These are phyloP conservation scores for Cladosporium sp. DNA, from an alignment of 2,329 filamentous ascomycete species.

Conservation along the genomic window DNA sequence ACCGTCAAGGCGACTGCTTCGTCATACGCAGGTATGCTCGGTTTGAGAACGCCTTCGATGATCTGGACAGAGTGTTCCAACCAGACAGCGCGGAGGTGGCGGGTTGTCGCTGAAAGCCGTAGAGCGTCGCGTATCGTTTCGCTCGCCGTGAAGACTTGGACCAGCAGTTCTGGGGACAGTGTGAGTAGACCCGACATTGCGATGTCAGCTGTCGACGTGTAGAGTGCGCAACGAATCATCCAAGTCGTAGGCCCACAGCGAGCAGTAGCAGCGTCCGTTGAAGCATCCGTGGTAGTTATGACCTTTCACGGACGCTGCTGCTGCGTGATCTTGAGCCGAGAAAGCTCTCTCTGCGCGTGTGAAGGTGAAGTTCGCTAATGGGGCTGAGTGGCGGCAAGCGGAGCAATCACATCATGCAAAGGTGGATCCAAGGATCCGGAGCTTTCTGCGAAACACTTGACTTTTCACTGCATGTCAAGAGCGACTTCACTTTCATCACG, in stretches of 20 bases:
- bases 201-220: too few relatives aligned
- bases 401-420: neutral
- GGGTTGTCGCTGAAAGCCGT: neutral
- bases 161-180: neutral
- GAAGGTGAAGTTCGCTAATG: neutral
- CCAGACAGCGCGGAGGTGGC: neutral
- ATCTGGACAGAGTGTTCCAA: neutral
- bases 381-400: neutral
- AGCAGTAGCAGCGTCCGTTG: too few relatives aligned
- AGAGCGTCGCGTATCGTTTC: neutral
- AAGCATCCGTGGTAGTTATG: too few relatives aligned
- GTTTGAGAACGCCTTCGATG: neutral
- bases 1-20: neutral
- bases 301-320: too few relatives aligned
- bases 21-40: neutral
- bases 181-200: neutral
- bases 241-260: too few relatives aligned
- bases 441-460: too few relatives aligned
- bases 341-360: neutral
- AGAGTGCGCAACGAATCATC: too few relatives aligned
- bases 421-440: too few relatives aligned
- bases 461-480: too few relatives aligned
- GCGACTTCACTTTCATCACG: too few relatives aligned
- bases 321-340: too few relatives aligned
- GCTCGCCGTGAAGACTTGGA: neutral